Percentiles rank a stretch among this genome's conserved stretches.
Conservation (phyloP, 352 stramenopile genomes). For the Pythium apleroticum region DNA sequence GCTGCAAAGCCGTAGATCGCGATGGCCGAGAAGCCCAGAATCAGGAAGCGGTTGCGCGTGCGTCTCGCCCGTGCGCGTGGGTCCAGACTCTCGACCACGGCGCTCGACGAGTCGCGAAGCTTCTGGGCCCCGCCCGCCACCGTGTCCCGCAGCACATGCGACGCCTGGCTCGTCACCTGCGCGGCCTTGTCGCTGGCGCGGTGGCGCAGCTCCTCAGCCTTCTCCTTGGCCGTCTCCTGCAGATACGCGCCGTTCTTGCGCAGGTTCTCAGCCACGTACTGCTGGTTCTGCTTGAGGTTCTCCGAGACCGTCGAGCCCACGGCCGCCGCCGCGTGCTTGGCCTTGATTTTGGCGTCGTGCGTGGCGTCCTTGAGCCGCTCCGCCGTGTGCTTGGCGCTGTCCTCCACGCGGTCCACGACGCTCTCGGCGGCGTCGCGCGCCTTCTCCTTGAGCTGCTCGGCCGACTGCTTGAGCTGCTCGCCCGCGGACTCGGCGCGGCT, state of each 20-base stretch:
- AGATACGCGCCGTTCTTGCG: slow-evolving; percentile 39
- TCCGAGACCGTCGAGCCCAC: slow-evolving; percentile 35
- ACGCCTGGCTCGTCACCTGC: slow-evolving; percentile 2
- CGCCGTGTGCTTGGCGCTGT: slow-evolving; percentile 23
- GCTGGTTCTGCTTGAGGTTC: slow-evolving; percentile 50
- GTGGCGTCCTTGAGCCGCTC: slow-evolving; percentile 24
- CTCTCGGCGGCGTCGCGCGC: slow-evolving; percentile 19
- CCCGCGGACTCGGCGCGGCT: slow-evolving; percentile 5
- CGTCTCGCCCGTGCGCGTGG: slow-evolving; percentile 37
- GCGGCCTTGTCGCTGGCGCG: slow-evolving; percentile 9
- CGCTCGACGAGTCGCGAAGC: slow-evolving; percentile 49
- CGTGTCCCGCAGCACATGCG: slow-evolving; percentile 17
- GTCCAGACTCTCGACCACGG: slow-evolving; percentile 53
- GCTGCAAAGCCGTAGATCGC: slow-evolving; percentile 80
- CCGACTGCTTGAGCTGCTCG: slow-evolving; percentile 26
- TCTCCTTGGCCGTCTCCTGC: slow-evolving; percentile 37
- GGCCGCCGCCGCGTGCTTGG: slow-evolving; percentile 13
- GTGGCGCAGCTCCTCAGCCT: slow-evolving; percentile 26
- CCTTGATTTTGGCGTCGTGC: slow-evolving; percentile 33
- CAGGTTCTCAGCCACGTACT: slow-evolving; percentile 41
- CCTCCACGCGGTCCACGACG: slow-evolving; percentile 22
- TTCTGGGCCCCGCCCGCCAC: slow-evolving; percentile 44
- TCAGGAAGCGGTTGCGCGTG: slow-evolving; percentile 58
- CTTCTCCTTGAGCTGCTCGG: slow-evolving; percentile 26
- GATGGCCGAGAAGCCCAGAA: slow-evolving; percentile 59